phyloP scores from a whole-genome alignment of 164 flowering plant species.

The Nymphaea colorata region DNA sequence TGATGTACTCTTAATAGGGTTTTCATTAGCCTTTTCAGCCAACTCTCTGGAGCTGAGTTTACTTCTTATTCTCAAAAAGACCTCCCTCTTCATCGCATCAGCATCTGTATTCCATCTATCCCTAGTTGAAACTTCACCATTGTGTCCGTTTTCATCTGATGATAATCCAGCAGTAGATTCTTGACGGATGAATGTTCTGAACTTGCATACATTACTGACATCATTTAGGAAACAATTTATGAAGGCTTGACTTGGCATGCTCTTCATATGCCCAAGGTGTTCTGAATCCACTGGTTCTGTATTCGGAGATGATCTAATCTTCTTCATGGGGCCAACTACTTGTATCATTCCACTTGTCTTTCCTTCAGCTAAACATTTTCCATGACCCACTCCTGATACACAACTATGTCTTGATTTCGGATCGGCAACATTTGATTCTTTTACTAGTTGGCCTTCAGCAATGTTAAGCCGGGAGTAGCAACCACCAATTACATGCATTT shows the following conservation, averaged over 20 bases:
- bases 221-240: conserved; percentile 1
- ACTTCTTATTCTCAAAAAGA: conserved; percentile 11
- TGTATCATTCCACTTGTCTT: conserved; percentile 10
- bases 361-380: conserved; percentile 12
- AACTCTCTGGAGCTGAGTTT: conserved; percentile 9
- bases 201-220: conserved; percentile 9
- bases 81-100: conserved; percentile 12
- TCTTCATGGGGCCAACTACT: conserved; percentile 7
- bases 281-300: conserved; percentile 14
- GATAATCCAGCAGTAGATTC: conserved; percentile 12
- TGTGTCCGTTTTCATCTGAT: conserved; percentile 3
- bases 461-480: conserved; percentile 1
- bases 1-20: conserved; percentile 11
- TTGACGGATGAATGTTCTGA: conserved; percentile 10
- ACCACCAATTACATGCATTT: conserved; percentile 2
- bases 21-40: conserved; percentile 12
- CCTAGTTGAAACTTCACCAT: conserved; percentile 10
- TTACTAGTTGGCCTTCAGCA: neutral
- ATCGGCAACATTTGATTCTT: conserved; percentile 8
- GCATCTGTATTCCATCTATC: neutral
- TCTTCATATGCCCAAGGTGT: conserved; percentile 13
- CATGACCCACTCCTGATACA: neutral
- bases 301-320: conserved; percentile 11
- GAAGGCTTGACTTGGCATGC: neutral
- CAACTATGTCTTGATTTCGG: conserved; percentile 11